Percentiles rank a stretch among this genome's conserved stretches.
These are phyloP conservation scores for Quercus glauca DNA, from an alignment of 306 rosid species.

Conservation along the genomic window DNA sequence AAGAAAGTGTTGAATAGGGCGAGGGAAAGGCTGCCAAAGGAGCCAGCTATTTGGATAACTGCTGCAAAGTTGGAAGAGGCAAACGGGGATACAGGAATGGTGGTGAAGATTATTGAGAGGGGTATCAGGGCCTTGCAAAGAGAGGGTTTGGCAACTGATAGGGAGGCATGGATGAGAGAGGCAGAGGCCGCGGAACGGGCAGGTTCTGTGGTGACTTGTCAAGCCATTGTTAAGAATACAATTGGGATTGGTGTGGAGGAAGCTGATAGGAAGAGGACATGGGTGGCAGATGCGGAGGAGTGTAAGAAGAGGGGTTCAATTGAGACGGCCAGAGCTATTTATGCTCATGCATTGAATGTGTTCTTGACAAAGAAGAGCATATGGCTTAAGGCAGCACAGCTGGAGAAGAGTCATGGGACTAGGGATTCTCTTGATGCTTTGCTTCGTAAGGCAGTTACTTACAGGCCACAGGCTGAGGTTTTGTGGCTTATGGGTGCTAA, in stretches of 20 bases:
- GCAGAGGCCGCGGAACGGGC: slow-evolving; percentile 92
- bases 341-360: slow-evolving; percentile 77
- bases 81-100: slow-evolving; percentile 76
- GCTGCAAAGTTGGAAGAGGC: slow-evolving; percentile 97
- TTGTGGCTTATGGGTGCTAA: slow-evolving; percentile 98
- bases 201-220: slow-evolving; percentile 76
- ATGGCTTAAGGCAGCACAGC: slow-evolving; percentile 95
- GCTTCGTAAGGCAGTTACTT: slow-evolving; percentile 80
- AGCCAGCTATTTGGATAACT: slow-evolving; percentile 88
- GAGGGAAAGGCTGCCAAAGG: slow-evolving; percentile 73
- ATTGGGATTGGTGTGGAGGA: slow-evolving; percentile 89
- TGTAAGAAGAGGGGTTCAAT: slow-evolving; percentile 90
- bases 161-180: slow-evolving; percentile 92
- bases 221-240: slow-evolving; percentile 63
- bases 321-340: slow-evolving; percentile 88
- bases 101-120: slow-evolving; percentile 77
- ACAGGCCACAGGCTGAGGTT: slow-evolving; percentile 93
- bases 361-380: slow-evolving; percentile 90
- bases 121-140: slow-evolving; percentile 87
- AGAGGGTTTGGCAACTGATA: slow-evolving; percentile 67
- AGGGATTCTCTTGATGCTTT: slow-evolving; percentile 85
- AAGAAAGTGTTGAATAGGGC: slow-evolving; percentile 80
- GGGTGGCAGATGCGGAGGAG: slow-evolving; percentile 98
- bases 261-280: slow-evolving; percentile 91
- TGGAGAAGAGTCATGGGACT: slow-evolving; percentile 89